These are phyloP conservation scores for Phytophthora aleatoria DNA, from an alignment of 352 stramenopile genomes.

Conservation along the genomic window DNA sequence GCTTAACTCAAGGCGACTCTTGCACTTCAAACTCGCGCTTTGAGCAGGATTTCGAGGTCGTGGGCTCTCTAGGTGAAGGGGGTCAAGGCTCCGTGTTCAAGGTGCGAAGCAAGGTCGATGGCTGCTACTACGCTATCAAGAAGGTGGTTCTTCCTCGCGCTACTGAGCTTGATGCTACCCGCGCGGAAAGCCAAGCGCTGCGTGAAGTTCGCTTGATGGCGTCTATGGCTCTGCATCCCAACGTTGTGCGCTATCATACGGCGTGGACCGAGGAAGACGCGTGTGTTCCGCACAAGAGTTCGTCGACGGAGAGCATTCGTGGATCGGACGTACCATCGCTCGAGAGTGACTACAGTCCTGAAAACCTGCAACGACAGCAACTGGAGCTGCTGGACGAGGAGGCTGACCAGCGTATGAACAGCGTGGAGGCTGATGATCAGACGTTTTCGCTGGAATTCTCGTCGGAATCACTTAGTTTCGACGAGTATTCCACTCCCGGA, in stretches of 20 bases:
- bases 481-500: conserved; percentile 58
- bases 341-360: conserved; percentile 22
- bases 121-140: conserved; percentile 80
- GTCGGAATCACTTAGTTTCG: conserved; percentile 52
- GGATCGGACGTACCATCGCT: conserved; percentile 42
- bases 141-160: conserved; percentile 62
- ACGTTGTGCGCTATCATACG: conserved; percentile 84
- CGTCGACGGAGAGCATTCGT: conserved; percentile 39
- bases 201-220: conserved; percentile 83
- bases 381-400: conserved; percentile 41
- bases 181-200: conserved; percentile 59
- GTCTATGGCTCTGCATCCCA: conserved; percentile 63
- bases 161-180: conserved; percentile 43
- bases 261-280: conserved; percentile 74
- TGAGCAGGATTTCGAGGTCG: conserved; percentile 75
- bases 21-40: conserved; percentile 49
- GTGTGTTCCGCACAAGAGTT: conserved; percentile 30
- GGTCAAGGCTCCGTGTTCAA: conserved; percentile 81
- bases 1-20: conserved; percentile 4
- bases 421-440: conserved; percentile 33
- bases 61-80: conserved; percentile 65
- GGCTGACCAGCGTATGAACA: conserved; percentile 23
- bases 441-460: conserved; percentile 66
- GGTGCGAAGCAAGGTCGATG: conserved; percentile 73
- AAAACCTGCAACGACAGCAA: conserved; percentile 35